These are phyloP conservation scores for Adenanthera pavonina DNA, from an alignment of 306 rosid genomes.

Conservation along the genomic window DNA sequence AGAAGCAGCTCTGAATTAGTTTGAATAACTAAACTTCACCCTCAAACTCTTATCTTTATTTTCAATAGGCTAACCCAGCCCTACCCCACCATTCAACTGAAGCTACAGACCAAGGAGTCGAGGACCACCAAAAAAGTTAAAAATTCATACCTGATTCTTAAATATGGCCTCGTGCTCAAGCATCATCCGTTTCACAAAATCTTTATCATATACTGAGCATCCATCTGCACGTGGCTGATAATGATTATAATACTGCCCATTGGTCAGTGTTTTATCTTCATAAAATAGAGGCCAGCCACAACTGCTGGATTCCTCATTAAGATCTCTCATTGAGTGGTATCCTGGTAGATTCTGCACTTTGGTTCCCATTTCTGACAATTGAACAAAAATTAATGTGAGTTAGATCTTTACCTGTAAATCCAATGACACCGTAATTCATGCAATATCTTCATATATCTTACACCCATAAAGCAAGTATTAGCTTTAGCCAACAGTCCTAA, in stretches of 20 bases:
- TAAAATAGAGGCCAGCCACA: constrained; percentile 81
- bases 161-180: constrained; percentile 87
- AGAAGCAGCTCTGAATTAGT: constrained; percentile 27
- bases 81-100: not conserved
- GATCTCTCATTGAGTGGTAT: constrained; percentile 87
- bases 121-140: constrained; percentile 6
- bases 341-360: constrained; percentile 87
- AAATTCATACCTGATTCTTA: constrained; percentile 74
- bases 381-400: constrained; percentile 24
- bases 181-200: constrained; percentile 74
- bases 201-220: constrained; percentile 65
- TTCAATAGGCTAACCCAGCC: constrained; percentile 20
- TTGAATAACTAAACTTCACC: constrained; percentile 4
- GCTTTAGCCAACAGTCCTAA: constrained; percentile 21
- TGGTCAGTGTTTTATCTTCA: constrained; percentile 64
- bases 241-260: constrained; percentile 68
- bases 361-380: constrained; percentile 91
- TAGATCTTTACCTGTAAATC: constrained; percentile 14
- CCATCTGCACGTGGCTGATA: constrained; percentile 59
- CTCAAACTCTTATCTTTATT: not conserved
- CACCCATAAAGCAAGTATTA: constrained; percentile 20
- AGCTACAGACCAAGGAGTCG: not conserved
- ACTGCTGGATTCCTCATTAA: constrained; percentile 90
- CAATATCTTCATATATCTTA: constrained; percentile 31
- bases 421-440: constrained; percentile 32